phyloP scores from a whole-genome alignment of 169 alveolate genomes.

The Plasmodium berghei region DNA sequence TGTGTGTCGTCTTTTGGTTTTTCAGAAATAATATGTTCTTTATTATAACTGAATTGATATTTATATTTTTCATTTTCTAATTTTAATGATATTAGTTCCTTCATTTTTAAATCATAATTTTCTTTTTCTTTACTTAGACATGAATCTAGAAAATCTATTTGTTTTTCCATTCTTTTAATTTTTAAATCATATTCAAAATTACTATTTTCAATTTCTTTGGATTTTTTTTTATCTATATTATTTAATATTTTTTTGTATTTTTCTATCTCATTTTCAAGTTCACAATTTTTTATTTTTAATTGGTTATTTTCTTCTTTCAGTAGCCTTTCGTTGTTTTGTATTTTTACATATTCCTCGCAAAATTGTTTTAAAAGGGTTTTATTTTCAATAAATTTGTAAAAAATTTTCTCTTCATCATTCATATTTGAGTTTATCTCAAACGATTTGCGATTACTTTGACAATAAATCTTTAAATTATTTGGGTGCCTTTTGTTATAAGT shows the following conservation, averaged over 20 bases:
- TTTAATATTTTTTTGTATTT: constrained; percentile 31
- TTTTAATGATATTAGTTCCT: constrained; percentile 43
- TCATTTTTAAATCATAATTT: constrained; percentile 36
- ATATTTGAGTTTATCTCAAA: constrained; percentile 6
- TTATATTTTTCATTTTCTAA: constrained; percentile 58
- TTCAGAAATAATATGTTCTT: constrained; percentile 2
- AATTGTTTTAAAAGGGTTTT: constrained; percentile 51
- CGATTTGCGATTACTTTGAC: background rate
- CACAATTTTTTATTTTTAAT: constrained; percentile 40
- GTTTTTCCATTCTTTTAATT: constrained; percentile 55
- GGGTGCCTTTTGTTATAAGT: too few relatives aligned
- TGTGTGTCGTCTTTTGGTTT: background rate
- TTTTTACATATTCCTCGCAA: constrained; percentile 34
- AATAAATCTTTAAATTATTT: background rate
- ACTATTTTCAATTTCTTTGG: constrained; percentile 55
- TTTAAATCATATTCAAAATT: constrained; percentile 64
- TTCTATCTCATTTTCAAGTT: constrained; percentile 67
- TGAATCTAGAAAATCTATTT: constrained; percentile 42
- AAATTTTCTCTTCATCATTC: constrained; percentile 64
- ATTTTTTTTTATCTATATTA: constrained; percentile 42
- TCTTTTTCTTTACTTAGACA: constrained; percentile 65
- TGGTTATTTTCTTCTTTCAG: constrained; percentile 26
- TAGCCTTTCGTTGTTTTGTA: constrained; percentile 32
- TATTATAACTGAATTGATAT: constrained; percentile 5
- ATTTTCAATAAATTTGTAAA: constrained; percentile 55